Conservation (phyloP, 2,329 filamentous ascomycete genomes). For the Calonectria montana region DNA sequence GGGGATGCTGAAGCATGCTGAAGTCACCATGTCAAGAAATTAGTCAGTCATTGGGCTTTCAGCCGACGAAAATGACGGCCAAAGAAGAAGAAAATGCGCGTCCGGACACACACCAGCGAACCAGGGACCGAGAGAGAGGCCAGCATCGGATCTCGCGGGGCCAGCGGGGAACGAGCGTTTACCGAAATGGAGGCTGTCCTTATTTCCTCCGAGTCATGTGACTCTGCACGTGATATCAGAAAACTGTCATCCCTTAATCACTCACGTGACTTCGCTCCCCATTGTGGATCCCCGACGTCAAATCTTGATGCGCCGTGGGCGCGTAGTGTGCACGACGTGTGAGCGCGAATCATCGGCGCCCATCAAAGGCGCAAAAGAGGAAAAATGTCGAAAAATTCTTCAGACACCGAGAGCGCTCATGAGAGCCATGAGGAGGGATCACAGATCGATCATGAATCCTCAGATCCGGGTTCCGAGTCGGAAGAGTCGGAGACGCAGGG, state of each 20-base stretch:
- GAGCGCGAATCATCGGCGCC: neutral
- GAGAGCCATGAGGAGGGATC: neutral
- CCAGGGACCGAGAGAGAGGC: neutral
- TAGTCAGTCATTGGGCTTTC: slow-evolving; percentile 18
- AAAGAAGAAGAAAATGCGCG: neutral
- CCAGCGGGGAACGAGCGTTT: slow-evolving; percentile 5
- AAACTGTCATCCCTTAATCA: neutral
- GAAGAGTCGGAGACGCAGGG: slow-evolving; percentile 37
- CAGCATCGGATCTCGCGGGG: neutral
- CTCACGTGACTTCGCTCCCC: slow-evolving; percentile 21
- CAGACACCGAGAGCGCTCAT: neutral
- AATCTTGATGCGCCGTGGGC: slow-evolving; percentile 2
- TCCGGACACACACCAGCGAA: neutral
- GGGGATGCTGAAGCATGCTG: slow-evolving; percentile 12
- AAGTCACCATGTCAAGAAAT: slow-evolving; percentile 12
- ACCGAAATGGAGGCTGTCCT: neutral
- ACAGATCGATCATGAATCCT: slow-evolving; percentile 1
- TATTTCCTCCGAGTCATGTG: slow-evolving; percentile 9
- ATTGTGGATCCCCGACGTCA: neutral
- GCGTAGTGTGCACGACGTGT: slow-evolving; percentile 3
- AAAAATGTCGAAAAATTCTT: slow-evolving; percentile 13
- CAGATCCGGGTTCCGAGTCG: neutral
- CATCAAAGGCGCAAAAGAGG: neutral
- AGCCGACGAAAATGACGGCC: neutral
- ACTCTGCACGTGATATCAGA: neutral